Conservation (phyloP, 1,139 yeast species). For the Nakaseomyces sp. region DNA sequence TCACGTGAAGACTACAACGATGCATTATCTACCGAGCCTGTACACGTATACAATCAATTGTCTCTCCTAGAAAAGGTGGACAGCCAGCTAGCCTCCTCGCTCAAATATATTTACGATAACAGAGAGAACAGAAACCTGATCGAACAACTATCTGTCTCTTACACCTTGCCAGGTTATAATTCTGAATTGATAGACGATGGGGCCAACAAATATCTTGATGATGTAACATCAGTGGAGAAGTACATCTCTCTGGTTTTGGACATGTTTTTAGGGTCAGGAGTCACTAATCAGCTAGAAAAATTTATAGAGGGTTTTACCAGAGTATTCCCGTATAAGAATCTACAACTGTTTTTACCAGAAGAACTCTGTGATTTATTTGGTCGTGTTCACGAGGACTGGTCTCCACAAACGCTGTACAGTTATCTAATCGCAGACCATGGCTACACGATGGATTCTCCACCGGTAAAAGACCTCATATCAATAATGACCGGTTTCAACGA, state of each 20-base stretch:
- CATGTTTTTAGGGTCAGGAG: constrained; percentile 55
- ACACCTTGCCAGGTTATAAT: constrained; percentile 69
- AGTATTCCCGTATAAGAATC: constrained; percentile 72
- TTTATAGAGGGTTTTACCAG: constrained; percentile 76
- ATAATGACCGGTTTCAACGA: constrained; percentile 48
- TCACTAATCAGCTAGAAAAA: constrained; percentile 53
- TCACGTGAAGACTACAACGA: constrained; percentile 9
- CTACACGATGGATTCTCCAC: constrained; percentile 59
- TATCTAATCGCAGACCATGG: constrained; percentile 87
- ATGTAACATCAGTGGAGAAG: constrained; percentile 41
- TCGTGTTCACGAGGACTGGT: constrained; percentile 82
- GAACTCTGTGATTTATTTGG: constrained; percentile 70
- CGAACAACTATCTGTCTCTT: constrained; percentile 51
- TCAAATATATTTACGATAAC: constrained; percentile 44
- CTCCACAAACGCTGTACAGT: constrained; percentile 47
- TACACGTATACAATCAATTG: constrained; percentile 3
- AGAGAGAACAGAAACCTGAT: constrained; percentile 25
- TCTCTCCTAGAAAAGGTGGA: constrained; percentile 47
- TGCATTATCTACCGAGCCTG: constrained; percentile 16
- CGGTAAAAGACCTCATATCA: constrained; percentile 51
- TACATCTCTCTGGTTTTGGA: constrained; percentile 57
- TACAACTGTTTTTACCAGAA: constrained; percentile 60
- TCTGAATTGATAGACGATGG: constrained; percentile 56
- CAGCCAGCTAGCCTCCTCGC: constrained; percentile 50
- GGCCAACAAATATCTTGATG: constrained; percentile 32